Base-by-base conservation (phyloP, 768 basidiomycete species). In the Trametes cubensis region DNA sequence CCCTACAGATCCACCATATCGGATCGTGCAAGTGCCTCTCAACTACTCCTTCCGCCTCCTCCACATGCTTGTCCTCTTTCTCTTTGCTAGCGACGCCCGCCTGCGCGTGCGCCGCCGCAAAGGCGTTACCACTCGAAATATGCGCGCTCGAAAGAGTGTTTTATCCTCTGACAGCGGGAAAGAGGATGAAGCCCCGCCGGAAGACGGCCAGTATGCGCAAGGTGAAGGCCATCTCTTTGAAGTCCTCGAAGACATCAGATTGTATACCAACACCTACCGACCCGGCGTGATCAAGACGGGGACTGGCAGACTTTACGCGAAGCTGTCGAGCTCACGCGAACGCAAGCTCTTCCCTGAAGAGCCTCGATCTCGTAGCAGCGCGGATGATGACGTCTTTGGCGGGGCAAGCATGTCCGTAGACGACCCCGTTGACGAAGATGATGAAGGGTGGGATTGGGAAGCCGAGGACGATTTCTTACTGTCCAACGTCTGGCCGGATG, bases 41-140 rank as follows among this genome's bases (percentile, higher is more conserved):
- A 88, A 80, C 69, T 90, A 89, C 70, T 87, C 86, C 0, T 85
- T 92, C 65, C 76, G 81, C 0, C 88, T 88, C 67, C 76, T 92
- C 5, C 82, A 83, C 42, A 80, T 79, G 48, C 80, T 92, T 49
- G 78, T 90, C 28, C 74, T 80, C 7, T 91, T 84, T 68, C 72
- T 89, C 6, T 90, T 89, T 65, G 74, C 71, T 20, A 63, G 69
- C 34, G 69, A 75, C 52, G 63, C 69, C 17, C 58, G 40, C 6
- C 60, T 67, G 23, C 55, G 39, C 23, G 61, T 51, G 26, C 62
- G 60, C 38, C 60, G 49, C 14, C 28, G 42, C 14, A 51, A 53
- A 11, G 52, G 55, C 5, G 47, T 54, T 21, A 17, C 48, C 34
- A 58, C 58, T 38, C 60, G 48, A 14, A 40, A 21, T 30, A 21